phyloP scores from a whole-genome alignment of 1,284 basidiomycete genomes.

The Naganishia albida region DNA sequence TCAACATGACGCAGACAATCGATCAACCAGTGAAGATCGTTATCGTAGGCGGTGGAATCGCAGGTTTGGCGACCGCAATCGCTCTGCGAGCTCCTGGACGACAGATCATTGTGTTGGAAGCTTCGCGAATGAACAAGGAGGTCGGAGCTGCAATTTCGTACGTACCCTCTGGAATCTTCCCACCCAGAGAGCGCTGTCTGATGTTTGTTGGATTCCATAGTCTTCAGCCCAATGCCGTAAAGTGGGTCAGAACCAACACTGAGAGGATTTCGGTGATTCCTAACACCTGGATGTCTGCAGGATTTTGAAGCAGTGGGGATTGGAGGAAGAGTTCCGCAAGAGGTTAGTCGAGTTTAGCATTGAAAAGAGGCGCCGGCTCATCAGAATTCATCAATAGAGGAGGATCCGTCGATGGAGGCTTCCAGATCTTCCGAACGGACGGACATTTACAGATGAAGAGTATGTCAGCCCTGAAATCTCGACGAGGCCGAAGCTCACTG shows the following conservation, averaged over 20 bases:
- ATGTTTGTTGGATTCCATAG: neutral
- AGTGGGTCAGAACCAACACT: slow-evolving; percentile 6
- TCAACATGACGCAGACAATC: too few relatives aligned
- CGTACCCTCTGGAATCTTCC: neutral
- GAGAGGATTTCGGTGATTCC: neutral
- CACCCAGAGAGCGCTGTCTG: neutral
- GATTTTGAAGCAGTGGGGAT: slow-evolving; percentile 16
- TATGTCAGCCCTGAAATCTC: neutral
- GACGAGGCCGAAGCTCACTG: neutral
- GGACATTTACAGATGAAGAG: slow-evolving; percentile 18
- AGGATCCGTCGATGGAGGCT: neutral
- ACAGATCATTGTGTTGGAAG: slow-evolving; percentile 22
- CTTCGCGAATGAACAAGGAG: slow-evolving; percentile 27
- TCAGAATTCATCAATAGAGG: neutral
- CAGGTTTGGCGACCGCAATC: slow-evolving; percentile 19
- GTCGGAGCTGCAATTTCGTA: slow-evolving; percentile 28
- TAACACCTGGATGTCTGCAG: neutral
- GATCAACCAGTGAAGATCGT: slow-evolving; percentile 3
- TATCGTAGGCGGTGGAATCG: slow-evolving; percentile 29
- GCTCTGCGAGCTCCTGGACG: slow-evolving; percentile 7
- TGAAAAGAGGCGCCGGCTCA: too few relatives aligned
- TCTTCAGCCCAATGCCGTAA: slow-evolving; percentile 28
- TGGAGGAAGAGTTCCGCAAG: slow-evolving; percentile 5
- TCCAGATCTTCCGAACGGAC: slow-evolving; percentile 17
- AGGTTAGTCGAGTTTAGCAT: too few relatives aligned